phyloP scores from a whole-genome alignment of 2,329 filamentous ascomycete genomes.

The Colletotrichum spinosum region DNA sequence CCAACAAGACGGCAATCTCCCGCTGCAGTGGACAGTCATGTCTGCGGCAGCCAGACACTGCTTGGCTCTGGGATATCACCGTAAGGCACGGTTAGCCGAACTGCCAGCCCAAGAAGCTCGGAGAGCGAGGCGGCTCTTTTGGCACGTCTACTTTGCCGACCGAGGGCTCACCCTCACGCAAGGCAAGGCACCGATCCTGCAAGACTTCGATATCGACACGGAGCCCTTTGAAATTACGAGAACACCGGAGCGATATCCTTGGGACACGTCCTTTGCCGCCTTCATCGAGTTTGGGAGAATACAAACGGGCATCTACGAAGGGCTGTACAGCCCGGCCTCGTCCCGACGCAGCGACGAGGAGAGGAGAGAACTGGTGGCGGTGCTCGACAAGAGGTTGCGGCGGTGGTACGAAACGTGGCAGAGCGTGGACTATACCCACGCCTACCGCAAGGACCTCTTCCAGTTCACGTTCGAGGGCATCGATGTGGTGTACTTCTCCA shows the following conservation, averaged over 20 bases:
- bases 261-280: conserved; percentile 24
- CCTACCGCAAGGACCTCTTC: conserved; percentile 35
- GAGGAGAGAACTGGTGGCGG: conserved; percentile 2
- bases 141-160: conserved; percentile 40
- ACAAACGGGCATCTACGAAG: conserved; percentile 36
- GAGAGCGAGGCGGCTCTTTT: conserved; percentile 36
- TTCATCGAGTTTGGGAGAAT: conserved; percentile 35
- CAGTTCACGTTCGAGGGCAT: conserved; percentile 35
- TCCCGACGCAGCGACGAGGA: conserved; percentile 12
- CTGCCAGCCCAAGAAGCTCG: conserved; percentile 26
- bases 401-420: conserved; percentile 37
- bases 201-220: conserved; percentile 37
- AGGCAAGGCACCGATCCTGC: conserved; percentile 37
- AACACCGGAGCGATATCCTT: conserved; percentile 25
- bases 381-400: conserved; percentile 27
- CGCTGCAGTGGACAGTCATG: conserved; percentile 37
- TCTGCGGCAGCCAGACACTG: conserved; percentile 38
- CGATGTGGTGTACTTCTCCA: conserved; percentile 40
- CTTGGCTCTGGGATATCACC: conserved; percentile 38
- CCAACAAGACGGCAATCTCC: conserved; percentile 36
- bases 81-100: conserved; percentile 30
- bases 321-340: conserved; percentile 32
- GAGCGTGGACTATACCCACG: conserved; percentile 30
- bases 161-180: conserved; percentile 36
- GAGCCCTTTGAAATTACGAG: conserved; percentile 24